A percentile compares a stretch with the other conserved stretches of the same genome.
Conservation (phyloP, 1,284 basidiomycete species). For the Irpex sp. region DNA sequence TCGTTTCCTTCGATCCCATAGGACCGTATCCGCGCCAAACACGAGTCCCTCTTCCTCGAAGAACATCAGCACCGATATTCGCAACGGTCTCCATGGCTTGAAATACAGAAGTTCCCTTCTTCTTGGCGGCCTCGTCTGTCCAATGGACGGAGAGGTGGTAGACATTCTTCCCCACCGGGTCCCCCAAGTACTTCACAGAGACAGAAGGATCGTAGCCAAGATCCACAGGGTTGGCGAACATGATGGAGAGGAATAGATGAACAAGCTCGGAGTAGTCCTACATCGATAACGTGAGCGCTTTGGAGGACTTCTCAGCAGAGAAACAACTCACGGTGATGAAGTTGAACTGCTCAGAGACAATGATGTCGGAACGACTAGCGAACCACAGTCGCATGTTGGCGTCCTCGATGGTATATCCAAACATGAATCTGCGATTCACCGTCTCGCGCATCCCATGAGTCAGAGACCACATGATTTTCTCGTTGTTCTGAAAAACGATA, state of each 20-base stretch:
- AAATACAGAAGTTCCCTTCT: background rate
- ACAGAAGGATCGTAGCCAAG: constrained; percentile 3
- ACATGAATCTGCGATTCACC: background rate
- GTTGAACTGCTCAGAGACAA: background rate
- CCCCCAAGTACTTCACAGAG: background rate
- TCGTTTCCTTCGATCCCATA: too few relatives aligned
- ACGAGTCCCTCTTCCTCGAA: constrained; percentile 7
- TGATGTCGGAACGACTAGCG: background rate
- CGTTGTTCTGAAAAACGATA: background rate
- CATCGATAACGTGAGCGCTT: background rate
- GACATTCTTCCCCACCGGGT: background rate
- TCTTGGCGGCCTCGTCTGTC: background rate
- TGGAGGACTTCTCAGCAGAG: background rate
- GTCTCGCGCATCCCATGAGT: constrained; percentile 1
- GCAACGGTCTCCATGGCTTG: constrained; percentile 1
- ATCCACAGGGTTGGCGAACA: background rate
- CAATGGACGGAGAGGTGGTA: too few relatives aligned
- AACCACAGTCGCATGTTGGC: constrained; percentile 2
- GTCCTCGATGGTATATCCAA: constrained; percentile 4
- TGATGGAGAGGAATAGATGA: background rate
- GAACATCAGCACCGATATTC: background rate
- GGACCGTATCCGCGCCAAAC: constrained; percentile 2
- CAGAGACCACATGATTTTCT: background rate
- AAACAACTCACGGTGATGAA: background rate
- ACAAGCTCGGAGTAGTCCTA: background rate